Evolutionary conservation across 2,329 filamentous ascomycete species (phyloP), one percentile per base, ranked within the genome.

Genomic region (Cercospora sp.): DNA sequence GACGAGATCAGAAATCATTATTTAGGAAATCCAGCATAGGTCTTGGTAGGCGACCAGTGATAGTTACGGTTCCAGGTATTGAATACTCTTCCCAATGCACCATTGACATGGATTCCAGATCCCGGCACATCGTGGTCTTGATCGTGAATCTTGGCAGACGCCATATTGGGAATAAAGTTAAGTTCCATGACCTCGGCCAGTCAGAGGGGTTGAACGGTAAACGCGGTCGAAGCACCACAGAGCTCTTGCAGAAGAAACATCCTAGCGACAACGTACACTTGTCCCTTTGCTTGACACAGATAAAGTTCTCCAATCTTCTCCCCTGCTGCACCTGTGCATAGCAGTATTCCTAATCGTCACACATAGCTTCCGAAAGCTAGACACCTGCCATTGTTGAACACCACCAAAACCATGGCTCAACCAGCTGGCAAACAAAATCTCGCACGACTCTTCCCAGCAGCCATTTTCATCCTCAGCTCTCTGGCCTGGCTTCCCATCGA

Each of bases 401-500:
- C 10, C 32, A 34, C 34, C 34, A 16, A 10, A 62, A 34, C n/a
- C 12, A 64, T 58, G 51, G 49, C 62, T 18, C 51, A 24, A 21
- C 4, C 62, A 37, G 49, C 34, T 7, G 10, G 30, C 49, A 16
- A 58, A 21, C 8, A 58, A 57, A 45, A 18, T 13, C 40, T 30
- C 21, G 37, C 64, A 6, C 61, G 62, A 3, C 32, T 73, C 43
- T 51, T 72, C n/a, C 66, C 69, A 24, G 67, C 65, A 6, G 16
- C 65, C 21, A 26, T 72, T 24, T 59, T 70, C 53, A 13, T 70
- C 18, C 55, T 60, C 21, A 66, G 60, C 37, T 18, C 69, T 26
- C 24, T 63, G 21, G 45, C 49, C 30, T 73, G 69, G 65, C 28
- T 58, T 5, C 37, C 51, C 32, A 49, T 72, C 60, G 71, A 73